These are phyloP conservation scores for Fulvia fulva DNA, from an alignment of 2,329 filamentous ascomycete species.

Conservation along the genomic window DNA sequence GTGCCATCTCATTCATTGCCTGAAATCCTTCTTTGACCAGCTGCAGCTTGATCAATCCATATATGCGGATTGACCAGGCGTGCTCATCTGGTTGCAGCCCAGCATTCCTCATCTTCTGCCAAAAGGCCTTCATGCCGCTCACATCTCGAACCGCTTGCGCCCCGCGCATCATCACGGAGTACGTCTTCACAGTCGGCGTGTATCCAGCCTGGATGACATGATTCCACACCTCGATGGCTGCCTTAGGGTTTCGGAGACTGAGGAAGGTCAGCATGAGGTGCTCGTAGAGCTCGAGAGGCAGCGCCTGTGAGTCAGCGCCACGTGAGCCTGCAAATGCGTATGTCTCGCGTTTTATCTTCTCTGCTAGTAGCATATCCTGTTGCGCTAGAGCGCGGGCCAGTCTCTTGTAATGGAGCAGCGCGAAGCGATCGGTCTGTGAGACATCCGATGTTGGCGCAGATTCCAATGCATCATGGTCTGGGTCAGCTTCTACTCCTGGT, in stretches of 20 bases:
- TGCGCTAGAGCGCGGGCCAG: conserved; percentile 10
- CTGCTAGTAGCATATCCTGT: conserved; percentile 2
- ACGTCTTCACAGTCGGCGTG: conserved; percentile 60
- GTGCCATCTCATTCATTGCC: conserved; percentile 64
- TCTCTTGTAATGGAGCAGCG: conserved; percentile 3
- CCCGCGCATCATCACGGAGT: conserved; percentile 69
- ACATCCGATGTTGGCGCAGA: neutral
- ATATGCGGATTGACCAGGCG: conserved; percentile 69
- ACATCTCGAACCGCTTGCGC: conserved; percentile 59
- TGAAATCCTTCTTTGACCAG: conserved; percentile 52
- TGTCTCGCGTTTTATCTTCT: conserved; percentile 10
- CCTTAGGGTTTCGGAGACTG: conserved; percentile 38
- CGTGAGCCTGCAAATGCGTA: conserved; percentile 3
- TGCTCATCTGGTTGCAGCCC: conserved; percentile 58
- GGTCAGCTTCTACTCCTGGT: neutral
- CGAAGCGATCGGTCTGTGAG: conserved; percentile 10
- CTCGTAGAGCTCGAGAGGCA: conserved; percentile 32
- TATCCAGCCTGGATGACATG: conserved; percentile 53
- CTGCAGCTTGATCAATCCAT: conserved; percentile 54
- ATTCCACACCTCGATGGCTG: conserved; percentile 56
- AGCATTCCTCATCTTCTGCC: conserved; percentile 58
- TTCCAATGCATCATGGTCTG: neutral
- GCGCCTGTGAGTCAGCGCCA: conserved; percentile 3
- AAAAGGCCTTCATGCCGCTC: conserved; percentile 61
- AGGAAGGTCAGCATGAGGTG: conserved; percentile 48